Evolutionary conservation across 1,284 basidiomycete species (phyloP), one percentile per base, ranked within the genome.

Genomic region (Coniferiporia sulphurascens): DNA sequence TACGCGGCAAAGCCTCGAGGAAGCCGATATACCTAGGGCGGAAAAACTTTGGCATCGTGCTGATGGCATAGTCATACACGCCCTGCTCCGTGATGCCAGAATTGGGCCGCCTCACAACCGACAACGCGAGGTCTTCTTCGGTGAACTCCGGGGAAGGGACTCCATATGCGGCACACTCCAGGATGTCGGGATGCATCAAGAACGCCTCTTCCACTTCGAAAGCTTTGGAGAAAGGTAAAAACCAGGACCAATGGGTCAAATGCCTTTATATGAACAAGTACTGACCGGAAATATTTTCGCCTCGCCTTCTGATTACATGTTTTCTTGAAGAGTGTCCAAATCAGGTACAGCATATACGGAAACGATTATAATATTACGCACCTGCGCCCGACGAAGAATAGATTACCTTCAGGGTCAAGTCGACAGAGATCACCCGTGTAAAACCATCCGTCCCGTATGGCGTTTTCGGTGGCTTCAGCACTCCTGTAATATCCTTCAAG

Each of bases 141-240:
- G 57, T 59, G 17, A 59, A 49, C 10, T 59, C 50, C n/a, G 13
- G 34, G 32, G 57, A 38, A 7, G 57, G 57, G 17, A 59, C 57
- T 7, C 57, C 57, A 32, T 53, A 59, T 19, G 57, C 57, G 7
- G 57, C 57, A 34, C 57, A 59, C 44, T 59, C 57, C 7, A 52
- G 50, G n/a, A 59, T 52, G 17, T 59, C 57, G 0, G 57, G 57
- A 35, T 59, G 57, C 22, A 53, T 21, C 9, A 59, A 35, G 21
- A 59, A 41, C 2, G 41, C 51, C 22, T 59, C 57, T 48, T 59
- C 57, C n/a, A 59, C 52, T 53, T 59, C 57, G 15, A 59, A 59
- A 1, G 57, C 57, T 59, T 6, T 32, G 17, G 46, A 21, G n/a
- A 34, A n/a, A 57, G 1, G 9, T 27, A 35, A 19, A 3, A n/a